phyloP scores from a whole-genome alignment of 768 basidiomycete genomes.

The Auriscalpium vulgare region DNA sequence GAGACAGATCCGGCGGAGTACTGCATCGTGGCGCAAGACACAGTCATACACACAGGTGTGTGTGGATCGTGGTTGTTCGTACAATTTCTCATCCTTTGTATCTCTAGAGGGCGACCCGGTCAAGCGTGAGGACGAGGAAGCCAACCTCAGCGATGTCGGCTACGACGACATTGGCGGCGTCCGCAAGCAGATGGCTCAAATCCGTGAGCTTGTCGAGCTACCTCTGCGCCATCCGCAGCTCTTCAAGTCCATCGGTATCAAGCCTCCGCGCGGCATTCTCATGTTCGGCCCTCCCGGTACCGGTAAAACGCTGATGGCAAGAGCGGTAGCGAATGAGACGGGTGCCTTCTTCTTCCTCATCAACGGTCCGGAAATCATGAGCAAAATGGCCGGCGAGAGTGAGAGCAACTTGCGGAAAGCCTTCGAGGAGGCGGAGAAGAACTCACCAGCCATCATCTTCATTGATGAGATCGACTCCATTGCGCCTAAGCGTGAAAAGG shows the following conservation, averaged over 20 bases:
- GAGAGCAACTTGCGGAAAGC: constrained; percentile 97
- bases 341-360: constrained; percentile 99
- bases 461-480: constrained; percentile 99
- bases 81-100: constrained; percentile 3
- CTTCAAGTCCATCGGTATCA: constrained; percentile 99
- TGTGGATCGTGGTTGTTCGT: neutral
- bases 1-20: constrained; percentile 97
- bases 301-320: constrained; percentile 99
- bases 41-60: constrained; percentile 87
- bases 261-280: constrained; percentile 96
- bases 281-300: constrained; percentile 99
- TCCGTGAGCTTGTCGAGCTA: constrained; percentile 97
- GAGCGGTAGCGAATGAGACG: constrained; percentile 98
- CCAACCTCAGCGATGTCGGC: constrained; percentile 92
- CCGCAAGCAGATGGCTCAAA: constrained; percentile 99
- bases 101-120: constrained; percentile 90
- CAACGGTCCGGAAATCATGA: constrained; percentile 99
- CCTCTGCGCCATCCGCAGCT: constrained; percentile 97
- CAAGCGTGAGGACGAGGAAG: constrained; percentile 98
- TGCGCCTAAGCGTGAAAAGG: constrained; percentile 99
- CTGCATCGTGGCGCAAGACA: constrained; percentile 99
- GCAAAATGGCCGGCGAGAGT: constrained; percentile 99
- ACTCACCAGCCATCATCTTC: constrained; percentile 99
- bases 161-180: constrained; percentile 99
- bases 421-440: constrained; percentile 99